Base-by-base conservation (phyloP, 2,329 filamentous ascomycete species). In the Colletotrichum limetticola region DNA sequence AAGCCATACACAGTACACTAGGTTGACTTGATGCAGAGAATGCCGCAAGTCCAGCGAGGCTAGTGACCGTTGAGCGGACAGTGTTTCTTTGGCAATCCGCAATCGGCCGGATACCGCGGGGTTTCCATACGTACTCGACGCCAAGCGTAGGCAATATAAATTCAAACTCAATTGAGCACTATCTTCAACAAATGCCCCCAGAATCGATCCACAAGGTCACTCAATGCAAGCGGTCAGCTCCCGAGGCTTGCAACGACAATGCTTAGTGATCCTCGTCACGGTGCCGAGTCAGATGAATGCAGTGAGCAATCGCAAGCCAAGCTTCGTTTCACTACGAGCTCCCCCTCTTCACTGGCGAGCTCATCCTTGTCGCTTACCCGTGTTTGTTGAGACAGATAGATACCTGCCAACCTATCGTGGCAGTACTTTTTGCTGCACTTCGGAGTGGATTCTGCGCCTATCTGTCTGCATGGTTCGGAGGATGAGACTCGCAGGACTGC, bases 391-490 rank as follows among this genome's bases (percentile, higher is more conserved):
- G 49, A 56, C 42, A 28, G 46, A 56, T 56, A 42, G 46, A 22
- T 22, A 24, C 60, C 16, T 30, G 30, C 30, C 26, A 32, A 30
- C 46, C 42, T 49, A 32, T 19, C 4, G 32, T 9, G n/a, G 19
- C 37, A 12, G 37, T 2, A 46, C 16, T 49, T 22, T 52, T 30
- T 32, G 28, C 46, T 14, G 28, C 46, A 28, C 28, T 26, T 53
- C 35, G 26, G 14, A 42, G 19, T 19, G 42, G 19, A 6, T 19
- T 53, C 14, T 32, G 60, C 14, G 46, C n/a, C 28, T n/a, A 35
- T 11, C 26, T 46, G 24, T 42, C 69, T 72, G 59, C 65, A 69
- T 28, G 52, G 66, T 53, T 69, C 65, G 66, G 65, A 53, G 28
- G 22, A 53, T 14, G 28, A 16, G n/a, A 16, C 4, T 28, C 5